phyloP scores from a whole-genome alignment of 2,329 filamentous ascomycete genomes.

The Pestalotiopsis sp. region DNA sequence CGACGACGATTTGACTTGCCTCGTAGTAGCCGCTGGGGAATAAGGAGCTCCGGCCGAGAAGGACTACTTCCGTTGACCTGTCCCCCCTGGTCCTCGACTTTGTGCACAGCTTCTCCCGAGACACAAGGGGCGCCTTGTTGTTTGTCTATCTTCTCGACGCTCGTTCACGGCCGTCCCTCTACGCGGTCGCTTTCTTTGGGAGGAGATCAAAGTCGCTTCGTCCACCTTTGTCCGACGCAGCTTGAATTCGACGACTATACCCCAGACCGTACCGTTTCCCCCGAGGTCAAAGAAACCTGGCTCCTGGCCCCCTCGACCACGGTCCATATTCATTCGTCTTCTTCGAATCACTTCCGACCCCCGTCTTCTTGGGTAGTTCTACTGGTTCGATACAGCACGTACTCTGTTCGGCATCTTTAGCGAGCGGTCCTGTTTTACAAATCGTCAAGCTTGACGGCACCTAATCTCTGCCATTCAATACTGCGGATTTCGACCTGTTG shows the following conservation, averaged over 20 bases:
- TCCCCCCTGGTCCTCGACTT: conserved; percentile 1
- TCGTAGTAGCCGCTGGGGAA: not conserved
- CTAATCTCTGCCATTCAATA: conserved; percentile 16
- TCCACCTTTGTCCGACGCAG: conserved; percentile 30
- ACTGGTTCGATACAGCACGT: conserved; percentile 18
- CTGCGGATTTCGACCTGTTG: conserved; percentile 21
- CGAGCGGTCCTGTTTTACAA: conserved; percentile 18
- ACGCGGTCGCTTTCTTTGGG: conserved; percentile 32
- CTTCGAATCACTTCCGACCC: conserved; percentile 7
- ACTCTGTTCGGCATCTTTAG: not conserved
- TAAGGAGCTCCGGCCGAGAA: conserved; percentile 1
- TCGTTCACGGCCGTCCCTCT: conserved; percentile 28
- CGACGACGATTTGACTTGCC: not conserved
- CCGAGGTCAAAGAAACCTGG: conserved; percentile 23
- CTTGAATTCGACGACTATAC: conserved; percentile 19
- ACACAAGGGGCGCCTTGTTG: conserved; percentile 20
- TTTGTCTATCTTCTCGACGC: conserved; percentile 27
- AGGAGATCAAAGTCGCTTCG: conserved; percentile 19
- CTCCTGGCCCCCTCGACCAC: conserved; percentile 9
- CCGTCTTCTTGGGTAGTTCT: conserved; percentile 23
- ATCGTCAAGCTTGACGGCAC: conserved; percentile 12
- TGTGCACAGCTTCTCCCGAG: conserved; percentile 13
- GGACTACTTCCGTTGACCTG: not conserved
- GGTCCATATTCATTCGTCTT: conserved; percentile 15
- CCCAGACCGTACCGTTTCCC: not conserved